These are phyloP conservation scores for Neolecta irregularis DNA, from an alignment of 1,139 yeast species.

Conservation along the genomic window DNA sequence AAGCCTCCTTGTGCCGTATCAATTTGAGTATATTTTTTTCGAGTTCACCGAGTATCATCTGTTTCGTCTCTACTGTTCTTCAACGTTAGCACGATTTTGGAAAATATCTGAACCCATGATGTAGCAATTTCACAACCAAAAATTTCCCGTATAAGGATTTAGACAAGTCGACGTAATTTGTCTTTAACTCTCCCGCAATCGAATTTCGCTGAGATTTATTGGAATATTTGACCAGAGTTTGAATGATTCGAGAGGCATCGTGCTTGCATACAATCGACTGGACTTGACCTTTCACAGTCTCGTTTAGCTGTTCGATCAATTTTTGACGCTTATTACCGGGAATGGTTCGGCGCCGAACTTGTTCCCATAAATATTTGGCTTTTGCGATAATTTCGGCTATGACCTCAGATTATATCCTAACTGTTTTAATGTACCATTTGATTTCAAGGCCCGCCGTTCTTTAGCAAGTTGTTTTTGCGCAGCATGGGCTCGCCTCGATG, in stretches of 20 bases:
- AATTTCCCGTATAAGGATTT: slow-evolving; percentile 90
- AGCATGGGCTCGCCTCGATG: slow-evolving; percentile 52
- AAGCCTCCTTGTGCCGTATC: slow-evolving; percentile 96
- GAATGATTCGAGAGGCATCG: slow-evolving; percentile 93
- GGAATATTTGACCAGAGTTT: slow-evolving; percentile 77
- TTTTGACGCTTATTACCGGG: slow-evolving; percentile 66
- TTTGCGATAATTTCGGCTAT: slow-evolving; percentile 75
- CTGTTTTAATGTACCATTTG: too few species aligned
- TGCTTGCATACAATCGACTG: slow-evolving; percentile 83
- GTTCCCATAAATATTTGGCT: slow-evolving; percentile 83
- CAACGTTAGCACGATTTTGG: too few species aligned
- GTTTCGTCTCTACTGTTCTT: slow-evolving; percentile 51
- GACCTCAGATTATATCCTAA: too few species aligned
- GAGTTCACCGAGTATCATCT: slow-evolving; percentile 59
- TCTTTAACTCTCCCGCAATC: slow-evolving; percentile 56
- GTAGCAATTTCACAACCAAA: slow-evolving; percentile 70
- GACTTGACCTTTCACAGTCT: slow-evolving; percentile 55
- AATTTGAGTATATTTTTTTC: slow-evolving; percentile 82
- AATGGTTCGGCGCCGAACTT: slow-evolving; percentile 65
- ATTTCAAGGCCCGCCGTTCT: slow-evolving; percentile 77
- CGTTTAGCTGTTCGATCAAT: slow-evolving; percentile 76
- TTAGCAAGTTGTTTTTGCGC: slow-evolving; percentile 66
- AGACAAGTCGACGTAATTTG: slow-evolving; percentile 66
- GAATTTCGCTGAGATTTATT: slow-evolving; percentile 63
- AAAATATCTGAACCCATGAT: too few species aligned